phyloP scores from a whole-genome alignment of 352 stramenopile species.

The Globisporangium parvum region DNA sequence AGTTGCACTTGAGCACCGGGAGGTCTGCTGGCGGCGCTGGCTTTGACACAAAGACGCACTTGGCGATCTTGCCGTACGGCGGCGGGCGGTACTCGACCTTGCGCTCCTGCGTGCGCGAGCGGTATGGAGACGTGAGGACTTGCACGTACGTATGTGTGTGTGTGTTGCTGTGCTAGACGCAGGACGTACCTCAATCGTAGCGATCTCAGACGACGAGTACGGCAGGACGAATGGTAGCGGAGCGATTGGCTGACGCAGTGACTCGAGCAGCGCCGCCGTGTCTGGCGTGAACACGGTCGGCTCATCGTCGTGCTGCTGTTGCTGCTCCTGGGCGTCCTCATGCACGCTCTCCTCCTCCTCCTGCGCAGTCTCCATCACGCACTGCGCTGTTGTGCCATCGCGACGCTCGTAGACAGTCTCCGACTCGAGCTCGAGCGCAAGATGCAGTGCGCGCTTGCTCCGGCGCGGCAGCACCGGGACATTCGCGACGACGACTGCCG shows the following conservation, averaged over 20 bases:
- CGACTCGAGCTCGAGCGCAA: not conserved
- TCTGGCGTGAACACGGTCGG: slow-evolving; percentile 14
- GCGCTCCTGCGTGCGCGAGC: slow-evolving; percentile 22
- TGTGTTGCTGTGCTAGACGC: not conserved
- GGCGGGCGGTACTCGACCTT: slow-evolving; percentile 42
- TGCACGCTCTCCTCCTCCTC: not conserved
- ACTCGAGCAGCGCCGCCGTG: slow-evolving; percentile 22
- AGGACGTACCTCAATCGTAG: slow-evolving; percentile 7
- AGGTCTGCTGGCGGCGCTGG: slow-evolving; percentile 45
- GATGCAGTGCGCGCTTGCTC: slow-evolving; percentile 6
- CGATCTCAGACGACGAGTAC: slow-evolving; percentile 11
- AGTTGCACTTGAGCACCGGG: slow-evolving; percentile 74
- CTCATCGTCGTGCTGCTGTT: not conserved
- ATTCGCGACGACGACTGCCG: not conserved
- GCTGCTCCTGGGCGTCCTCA: not conserved
- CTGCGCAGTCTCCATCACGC: too few relatives aligned
- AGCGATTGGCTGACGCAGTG: slow-evolving; percentile 12
- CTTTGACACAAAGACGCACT: slow-evolving; percentile 71
- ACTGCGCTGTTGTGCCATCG: too few relatives aligned
- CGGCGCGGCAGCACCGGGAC: slow-evolving; percentile 2
- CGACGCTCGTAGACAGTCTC: not conserved
- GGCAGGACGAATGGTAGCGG: slow-evolving; percentile 8
- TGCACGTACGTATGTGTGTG: too few relatives aligned
- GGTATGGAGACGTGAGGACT: not conserved
- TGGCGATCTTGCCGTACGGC: slow-evolving; percentile 56